Evolutionary conservation across 2,329 filamentous ascomycete species (phyloP).

Genomic region (Zarea fungicola): DNA sequence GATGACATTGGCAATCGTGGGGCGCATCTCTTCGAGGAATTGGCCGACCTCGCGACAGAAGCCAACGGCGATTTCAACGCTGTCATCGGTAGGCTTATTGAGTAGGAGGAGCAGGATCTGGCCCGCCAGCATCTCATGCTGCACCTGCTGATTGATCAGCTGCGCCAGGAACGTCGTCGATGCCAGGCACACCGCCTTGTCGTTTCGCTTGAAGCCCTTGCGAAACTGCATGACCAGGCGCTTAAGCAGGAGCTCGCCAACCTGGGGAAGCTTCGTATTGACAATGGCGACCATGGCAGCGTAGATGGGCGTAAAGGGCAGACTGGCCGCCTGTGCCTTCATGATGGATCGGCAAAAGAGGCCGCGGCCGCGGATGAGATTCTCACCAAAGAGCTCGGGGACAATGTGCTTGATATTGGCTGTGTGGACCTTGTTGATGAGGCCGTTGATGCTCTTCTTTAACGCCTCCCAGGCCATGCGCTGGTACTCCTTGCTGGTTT

Average conservation of each 20-base stretch:
- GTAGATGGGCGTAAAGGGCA: constrained; percentile 95
- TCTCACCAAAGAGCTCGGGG: constrained; percentile 92
- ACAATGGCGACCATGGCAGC: constrained; percentile 94
- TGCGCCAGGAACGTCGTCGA: constrained; percentile 94
- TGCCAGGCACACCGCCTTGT: constrained; percentile 91
- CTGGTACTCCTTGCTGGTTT: constrained; percentile 93
- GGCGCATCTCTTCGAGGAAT: constrained; percentile 92
- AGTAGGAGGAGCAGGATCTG: constrained; percentile 89
- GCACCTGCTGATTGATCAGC: constrained; percentile 92
- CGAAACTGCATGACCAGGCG: constrained; percentile 87
- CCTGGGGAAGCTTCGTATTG: constrained; percentile 93
- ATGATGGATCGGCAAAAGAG: constrained; percentile 95
- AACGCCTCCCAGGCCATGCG: constrained; percentile 98
- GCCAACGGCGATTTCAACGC: constrained; percentile 93
- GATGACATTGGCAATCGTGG: constrained; percentile 78
- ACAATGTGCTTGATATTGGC: constrained; percentile 98
- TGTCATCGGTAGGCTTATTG: constrained; percentile 94
- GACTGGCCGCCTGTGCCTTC: constrained; percentile 94
- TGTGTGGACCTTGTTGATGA: constrained; percentile 99
- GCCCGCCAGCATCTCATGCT: constrained; percentile 86
- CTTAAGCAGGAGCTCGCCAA: constrained; percentile 84
- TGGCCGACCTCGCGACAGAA: constrained; percentile 90
- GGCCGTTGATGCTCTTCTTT: constrained; percentile 97
- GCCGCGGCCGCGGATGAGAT: constrained; percentile 83
- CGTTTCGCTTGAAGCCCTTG: constrained; percentile 92